Conservation (phyloP, 1,284 basidiomycete genomes). For the Moniliophthora roreri region DNA sequence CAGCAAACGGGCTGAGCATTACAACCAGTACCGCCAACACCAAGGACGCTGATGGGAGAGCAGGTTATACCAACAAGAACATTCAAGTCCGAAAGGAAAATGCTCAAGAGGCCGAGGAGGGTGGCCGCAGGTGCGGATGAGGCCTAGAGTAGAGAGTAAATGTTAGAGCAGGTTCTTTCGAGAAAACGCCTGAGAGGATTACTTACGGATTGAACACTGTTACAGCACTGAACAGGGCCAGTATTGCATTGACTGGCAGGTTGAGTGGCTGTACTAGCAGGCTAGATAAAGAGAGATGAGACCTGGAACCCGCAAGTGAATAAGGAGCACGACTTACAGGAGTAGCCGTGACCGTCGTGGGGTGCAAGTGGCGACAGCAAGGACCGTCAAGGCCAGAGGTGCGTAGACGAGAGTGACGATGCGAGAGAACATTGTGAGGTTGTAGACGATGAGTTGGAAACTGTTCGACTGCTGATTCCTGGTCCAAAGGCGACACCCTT, state of each 20-base stretch:
- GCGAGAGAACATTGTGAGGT: constrained; percentile 26
- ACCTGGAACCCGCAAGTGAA: neutral
- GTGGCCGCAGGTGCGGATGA: constrained; percentile 10
- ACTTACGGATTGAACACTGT: constrained; percentile 15
- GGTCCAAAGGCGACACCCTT: too few relatives aligned
- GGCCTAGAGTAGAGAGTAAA: constrained; percentile 15
- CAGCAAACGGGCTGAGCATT: constrained; percentile 15
- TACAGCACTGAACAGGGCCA: constrained; percentile 31
- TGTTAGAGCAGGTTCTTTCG: neutral
- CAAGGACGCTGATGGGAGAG: constrained; percentile 16
- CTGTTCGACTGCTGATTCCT: too few relatives aligned
- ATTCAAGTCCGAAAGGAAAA: constrained; percentile 12
- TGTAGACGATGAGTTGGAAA: too few relatives aligned
- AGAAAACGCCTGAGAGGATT: too few relatives aligned
- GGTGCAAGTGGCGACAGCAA: constrained; percentile 15
- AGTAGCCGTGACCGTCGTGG: constrained; percentile 9
- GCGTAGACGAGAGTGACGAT: constrained; percentile 21
- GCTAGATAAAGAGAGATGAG: neutral
- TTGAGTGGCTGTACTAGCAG: constrained; percentile 6
- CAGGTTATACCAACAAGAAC: constrained; percentile 16
- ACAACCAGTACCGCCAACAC: neutral
- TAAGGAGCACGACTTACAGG: constrained; percentile 3
- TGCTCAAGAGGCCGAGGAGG: constrained; percentile 15
- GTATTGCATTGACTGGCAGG: constrained; percentile 25
- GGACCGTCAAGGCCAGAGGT: neutral